A percentile compares a stretch with the other conserved stretches of the same genome.
These are phyloP conservation scores for Malus sieversii DNA, from an alignment of 306 rosid species.

Conservation along the genomic window DNA sequence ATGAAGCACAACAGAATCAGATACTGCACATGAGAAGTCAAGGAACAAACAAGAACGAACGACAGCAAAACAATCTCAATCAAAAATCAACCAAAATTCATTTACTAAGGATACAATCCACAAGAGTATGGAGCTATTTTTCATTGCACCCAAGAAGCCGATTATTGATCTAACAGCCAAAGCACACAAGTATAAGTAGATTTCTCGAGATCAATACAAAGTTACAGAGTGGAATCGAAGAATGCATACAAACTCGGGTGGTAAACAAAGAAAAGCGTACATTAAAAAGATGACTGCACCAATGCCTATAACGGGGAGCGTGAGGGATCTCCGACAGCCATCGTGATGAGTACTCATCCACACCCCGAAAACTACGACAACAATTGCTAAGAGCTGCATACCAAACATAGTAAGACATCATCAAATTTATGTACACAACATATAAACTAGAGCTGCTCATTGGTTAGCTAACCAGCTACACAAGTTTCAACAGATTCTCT, in stretches of 20 bases:
- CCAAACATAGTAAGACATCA: constrained; percentile 8
- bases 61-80: not conserved
- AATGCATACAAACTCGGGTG: not conserved
- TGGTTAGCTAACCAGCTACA: not conserved
- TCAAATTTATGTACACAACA: not conserved
- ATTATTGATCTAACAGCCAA: constrained; percentile 59
- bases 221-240: not conserved
- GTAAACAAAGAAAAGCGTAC: constrained; percentile 31
- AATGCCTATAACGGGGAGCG: constrained; percentile 66
- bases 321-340: constrained; percentile 75
- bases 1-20: constrained; percentile 65
- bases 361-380: constrained; percentile 69
- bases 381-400: constrained; percentile 66
- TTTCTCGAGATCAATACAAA: not conserved
- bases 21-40: constrained; percentile 62
- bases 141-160: constrained; percentile 86
- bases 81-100: not conserved
- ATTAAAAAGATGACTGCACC: constrained; percentile 76
- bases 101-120: constrained; percentile 78
- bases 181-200: constrained; percentile 1
- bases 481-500: not conserved
- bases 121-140: constrained; percentile 56
- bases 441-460: not conserved
- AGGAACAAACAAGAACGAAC: constrained; percentile 28
- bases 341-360: constrained; percentile 91